Conservation (phyloP, 805 yeast genomes). For the Hanseniaspora nectarophila region DNA sequence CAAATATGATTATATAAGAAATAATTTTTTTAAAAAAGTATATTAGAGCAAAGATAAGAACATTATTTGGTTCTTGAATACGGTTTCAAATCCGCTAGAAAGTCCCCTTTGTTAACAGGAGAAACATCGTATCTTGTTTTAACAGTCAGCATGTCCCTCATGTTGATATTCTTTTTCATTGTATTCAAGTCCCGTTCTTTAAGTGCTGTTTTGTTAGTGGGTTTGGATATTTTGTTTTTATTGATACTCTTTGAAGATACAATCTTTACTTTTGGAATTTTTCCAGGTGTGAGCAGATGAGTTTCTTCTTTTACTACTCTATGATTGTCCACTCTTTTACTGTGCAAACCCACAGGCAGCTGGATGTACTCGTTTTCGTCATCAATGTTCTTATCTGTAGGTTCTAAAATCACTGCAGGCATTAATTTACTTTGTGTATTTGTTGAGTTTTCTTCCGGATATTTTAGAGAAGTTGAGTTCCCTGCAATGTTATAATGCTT, state of each 20-base stretch:
- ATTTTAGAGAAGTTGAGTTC: not conserved
- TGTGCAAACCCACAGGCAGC: not conserved
- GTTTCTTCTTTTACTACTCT: conserved; percentile 8
- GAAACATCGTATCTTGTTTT: conserved; percentile 22
- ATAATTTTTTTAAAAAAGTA: not conserved
- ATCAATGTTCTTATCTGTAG: not conserved
- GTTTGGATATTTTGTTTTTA: not conserved
- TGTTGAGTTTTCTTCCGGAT: not conserved
- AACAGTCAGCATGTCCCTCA: conserved; percentile 11
- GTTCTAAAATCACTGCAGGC: conserved; percentile 4
- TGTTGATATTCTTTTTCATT: not conserved
- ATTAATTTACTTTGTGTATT: not conserved
- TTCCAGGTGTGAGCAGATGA: conserved; percentile 18
- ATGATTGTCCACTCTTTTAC: not conserved
- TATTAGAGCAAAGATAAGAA: too few species aligned
- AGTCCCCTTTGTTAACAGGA: not conserved
- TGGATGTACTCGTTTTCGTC: not conserved
- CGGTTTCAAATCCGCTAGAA: conserved; percentile 1
- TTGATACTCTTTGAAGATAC: conserved; percentile 15
- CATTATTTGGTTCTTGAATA: not conserved
- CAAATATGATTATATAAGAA: too few species aligned
- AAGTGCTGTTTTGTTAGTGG: not conserved
- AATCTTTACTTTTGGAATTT: conserved; percentile 21
- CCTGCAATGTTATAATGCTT: not conserved
- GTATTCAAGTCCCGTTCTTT: conserved; percentile 3